A percentile compares a stretch with the other conserved stretches of the same genome.
Evolutionary conservation across 2,329 filamentous ascomycete species (phyloP).

Genomic region (Triangularia verruculosa): DNA sequence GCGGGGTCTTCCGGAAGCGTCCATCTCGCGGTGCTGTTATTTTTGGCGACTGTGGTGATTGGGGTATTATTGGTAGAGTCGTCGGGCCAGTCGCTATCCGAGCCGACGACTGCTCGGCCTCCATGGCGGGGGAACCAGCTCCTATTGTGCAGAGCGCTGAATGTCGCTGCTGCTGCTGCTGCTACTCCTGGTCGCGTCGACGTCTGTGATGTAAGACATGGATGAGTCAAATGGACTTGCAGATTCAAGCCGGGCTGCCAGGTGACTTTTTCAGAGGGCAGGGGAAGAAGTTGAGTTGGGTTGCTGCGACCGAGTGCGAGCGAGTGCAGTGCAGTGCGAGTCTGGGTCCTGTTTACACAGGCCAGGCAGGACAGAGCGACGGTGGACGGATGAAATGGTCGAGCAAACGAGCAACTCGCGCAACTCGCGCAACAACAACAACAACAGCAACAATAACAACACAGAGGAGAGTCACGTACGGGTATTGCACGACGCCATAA

Average conservation of each 20-base stretch:
- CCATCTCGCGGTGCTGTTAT: conserved; percentile 18
- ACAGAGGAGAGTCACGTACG: conserved; percentile 20
- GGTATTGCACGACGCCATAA: conserved; percentile 20
- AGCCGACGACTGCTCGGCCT: conserved; percentile 23
- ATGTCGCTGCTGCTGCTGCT: conserved; percentile 17
- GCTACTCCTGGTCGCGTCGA: conserved; percentile 17
- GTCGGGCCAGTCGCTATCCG: conserved; percentile 20
- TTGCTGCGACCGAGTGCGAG: neutral
- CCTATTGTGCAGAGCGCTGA: conserved; percentile 19
- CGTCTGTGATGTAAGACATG: conserved; percentile 26
- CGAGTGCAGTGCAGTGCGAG: neutral
- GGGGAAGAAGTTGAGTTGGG: neutral
- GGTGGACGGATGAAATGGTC: neutral
- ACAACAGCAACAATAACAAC: too few relatives aligned
- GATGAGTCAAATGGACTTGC: conserved; percentile 17
- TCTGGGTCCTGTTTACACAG: conserved; percentile 13
- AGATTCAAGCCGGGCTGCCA: neutral
- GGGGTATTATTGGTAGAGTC: neutral
- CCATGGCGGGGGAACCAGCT: conserved; percentile 21
- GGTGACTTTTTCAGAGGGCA: neutral
- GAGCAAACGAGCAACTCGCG: conserved; percentile 14
- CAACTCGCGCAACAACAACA: neutral
- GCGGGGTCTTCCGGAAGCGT: conserved; percentile 20
- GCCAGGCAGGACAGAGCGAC: neutral
- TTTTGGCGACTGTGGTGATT: conserved; percentile 2